Evolutionary conservation across 176 grass and related monocot genomes (phyloP).

Genomic region (Hsuehochloa calcarea): DNA sequence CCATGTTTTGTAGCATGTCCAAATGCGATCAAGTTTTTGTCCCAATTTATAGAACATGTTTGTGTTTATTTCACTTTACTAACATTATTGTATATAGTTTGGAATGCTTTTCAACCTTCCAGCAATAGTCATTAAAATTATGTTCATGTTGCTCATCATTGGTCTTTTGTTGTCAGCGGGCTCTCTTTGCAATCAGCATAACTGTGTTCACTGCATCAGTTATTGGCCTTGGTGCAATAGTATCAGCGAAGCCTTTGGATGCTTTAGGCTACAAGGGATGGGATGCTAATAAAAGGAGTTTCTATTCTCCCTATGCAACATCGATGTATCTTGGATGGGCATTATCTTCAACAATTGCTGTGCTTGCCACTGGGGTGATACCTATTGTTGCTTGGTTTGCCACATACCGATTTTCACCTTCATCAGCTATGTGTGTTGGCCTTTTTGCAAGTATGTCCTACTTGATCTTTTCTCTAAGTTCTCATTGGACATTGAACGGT

Average conservation of each 20-base stretch:
- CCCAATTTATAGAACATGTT: neutral
- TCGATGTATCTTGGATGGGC: conserved; percentile 99
- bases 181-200: conserved; percentile 67
- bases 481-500: conserved; percentile 18
- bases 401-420: conserved; percentile 85
- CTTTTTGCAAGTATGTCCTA: conserved; percentile 69
- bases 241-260: conserved; percentile 94
- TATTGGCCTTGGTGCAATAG: conserved; percentile 87
- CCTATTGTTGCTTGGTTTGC: conserved; percentile 98
- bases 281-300: conserved; percentile 76
- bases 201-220: conserved; percentile 76
- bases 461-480: conserved; percentile 16
- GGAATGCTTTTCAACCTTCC: conserved; percentile 13
- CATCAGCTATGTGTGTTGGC: conserved; percentile 87
- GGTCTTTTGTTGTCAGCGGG: conserved; percentile 47
- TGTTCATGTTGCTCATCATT: conserved; percentile 18
- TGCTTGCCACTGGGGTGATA: conserved; percentile 73
- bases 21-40: neutral
- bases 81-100: conserved; percentile 18
- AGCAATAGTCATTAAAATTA: neutral
- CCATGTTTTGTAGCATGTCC: conserved; percentile 16
- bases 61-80: neutral
- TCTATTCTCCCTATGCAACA: conserved; percentile 87
- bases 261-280: conserved; percentile 96
- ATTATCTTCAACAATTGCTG: conserved; percentile 75